Conservation (phyloP, 192 early-diverging fungal genomes). For the Podila clonocystis region DNA sequence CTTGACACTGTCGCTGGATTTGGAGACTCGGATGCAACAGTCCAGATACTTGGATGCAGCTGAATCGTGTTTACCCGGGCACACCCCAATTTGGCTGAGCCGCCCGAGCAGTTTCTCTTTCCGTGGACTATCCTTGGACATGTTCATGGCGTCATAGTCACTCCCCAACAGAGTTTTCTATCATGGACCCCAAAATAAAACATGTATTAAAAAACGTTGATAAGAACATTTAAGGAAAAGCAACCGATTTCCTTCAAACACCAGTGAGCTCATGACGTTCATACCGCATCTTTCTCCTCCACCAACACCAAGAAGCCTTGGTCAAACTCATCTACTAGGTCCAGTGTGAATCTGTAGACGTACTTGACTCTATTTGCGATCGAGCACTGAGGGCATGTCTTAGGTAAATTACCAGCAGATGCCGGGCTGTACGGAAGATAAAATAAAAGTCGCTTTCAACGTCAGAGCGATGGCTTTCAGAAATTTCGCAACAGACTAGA, state of each 20-base stretch:
- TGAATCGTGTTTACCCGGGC: no score
- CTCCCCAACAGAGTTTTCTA: conserved; percentile 11
- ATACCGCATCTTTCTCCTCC: conserved; percentile 25
- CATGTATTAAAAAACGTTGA: not conserved
- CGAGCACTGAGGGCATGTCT: not conserved
- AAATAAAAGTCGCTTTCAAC: no score
- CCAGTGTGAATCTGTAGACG: conserved; percentile 18
- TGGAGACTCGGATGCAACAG: not conserved
- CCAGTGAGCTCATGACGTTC: not conserved
- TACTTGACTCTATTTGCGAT: not conserved
- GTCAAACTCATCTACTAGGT: conserved; percentile 14
- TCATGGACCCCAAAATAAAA: not conserved
- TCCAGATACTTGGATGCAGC: not conserved
- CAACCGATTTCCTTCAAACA: not conserved
- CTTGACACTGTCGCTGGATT: not conserved
- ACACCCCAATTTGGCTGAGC: conserved; percentile 12
- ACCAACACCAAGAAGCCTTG: conserved; percentile 14
- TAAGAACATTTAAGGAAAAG: not conserved
- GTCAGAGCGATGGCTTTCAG: no score
- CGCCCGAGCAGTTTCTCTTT: not conserved
- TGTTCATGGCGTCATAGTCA: conserved; percentile 1
- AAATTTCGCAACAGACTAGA: no score
- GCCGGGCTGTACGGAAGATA: no score
- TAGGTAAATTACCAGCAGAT: no score
- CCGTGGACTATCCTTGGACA: not conserved